These are phyloP conservation scores for Neurospora sublineolata DNA, from an alignment of 495 filamentous ascomycete genomes.

Conservation along the genomic window DNA sequence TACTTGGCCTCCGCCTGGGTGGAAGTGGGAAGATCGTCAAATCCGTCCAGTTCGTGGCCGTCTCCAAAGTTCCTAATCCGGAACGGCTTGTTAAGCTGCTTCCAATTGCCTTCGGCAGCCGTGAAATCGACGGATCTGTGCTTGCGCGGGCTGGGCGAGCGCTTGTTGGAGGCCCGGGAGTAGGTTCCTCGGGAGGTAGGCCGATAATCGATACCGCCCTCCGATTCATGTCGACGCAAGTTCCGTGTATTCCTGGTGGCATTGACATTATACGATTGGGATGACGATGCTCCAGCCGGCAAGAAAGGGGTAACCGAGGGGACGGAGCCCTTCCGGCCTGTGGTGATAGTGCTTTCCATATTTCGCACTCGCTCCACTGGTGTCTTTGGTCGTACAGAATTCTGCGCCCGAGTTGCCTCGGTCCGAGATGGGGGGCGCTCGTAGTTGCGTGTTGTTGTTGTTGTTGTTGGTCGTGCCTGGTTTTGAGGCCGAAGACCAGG, in stretches of 20 bases:
- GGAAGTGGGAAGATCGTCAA: slow-evolving; percentile 91
- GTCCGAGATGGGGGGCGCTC: slow-evolving; percentile 41
- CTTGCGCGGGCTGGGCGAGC: slow-evolving; percentile 45
- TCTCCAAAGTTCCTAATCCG: slow-evolving; percentile 75
- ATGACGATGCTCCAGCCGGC: slow-evolving; percentile 60
- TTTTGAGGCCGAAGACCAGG: slow-evolving; percentile 57
- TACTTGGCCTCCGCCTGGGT: slow-evolving; percentile 68
- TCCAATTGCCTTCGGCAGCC: slow-evolving; percentile 29
- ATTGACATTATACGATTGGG: slow-evolving; percentile 68
- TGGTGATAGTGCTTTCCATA: slow-evolving; percentile 39
- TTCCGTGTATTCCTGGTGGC: slow-evolving; percentile 52
- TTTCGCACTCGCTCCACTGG: slow-evolving; percentile 52
- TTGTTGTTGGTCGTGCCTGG: slow-evolving; percentile 28
- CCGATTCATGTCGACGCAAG: slow-evolving; percentile 58
- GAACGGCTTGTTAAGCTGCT: slow-evolving; percentile 60
- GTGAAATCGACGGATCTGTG: slow-evolving; percentile 26
- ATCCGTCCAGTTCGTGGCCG: slow-evolving; percentile 80
- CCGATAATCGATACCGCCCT: slow-evolving; percentile 42
- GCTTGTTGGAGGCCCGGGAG: slow-evolving; percentile 38
- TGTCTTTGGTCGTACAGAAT: slow-evolving; percentile 53
- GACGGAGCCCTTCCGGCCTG: slow-evolving; percentile 45
- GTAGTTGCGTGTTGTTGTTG: slow-evolving; percentile 27
- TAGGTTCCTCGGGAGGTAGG: slow-evolving; percentile 41
- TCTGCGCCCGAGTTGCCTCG: slow-evolving; percentile 25
- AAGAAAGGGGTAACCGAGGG: slow-evolving; percentile 49